Evolutionary conservation across 345 rosid species (phyloP).

Genomic region (Eucalyptus shirleyi): DNA sequence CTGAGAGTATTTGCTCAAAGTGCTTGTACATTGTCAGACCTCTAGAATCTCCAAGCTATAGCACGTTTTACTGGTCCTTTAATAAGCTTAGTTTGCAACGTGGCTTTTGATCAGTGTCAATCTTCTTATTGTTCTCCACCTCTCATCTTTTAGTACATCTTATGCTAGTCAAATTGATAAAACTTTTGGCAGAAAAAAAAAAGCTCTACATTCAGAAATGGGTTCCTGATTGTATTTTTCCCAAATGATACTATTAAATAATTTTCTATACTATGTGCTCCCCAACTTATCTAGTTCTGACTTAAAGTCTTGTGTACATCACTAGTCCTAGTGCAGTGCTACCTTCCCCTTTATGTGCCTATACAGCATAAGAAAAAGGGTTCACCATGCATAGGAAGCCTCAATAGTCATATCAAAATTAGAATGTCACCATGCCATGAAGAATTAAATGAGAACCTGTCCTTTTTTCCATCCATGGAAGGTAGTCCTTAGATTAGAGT

Average conservation of each 20-base stretch:
- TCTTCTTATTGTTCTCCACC: background rate
- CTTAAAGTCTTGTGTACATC: background rate
- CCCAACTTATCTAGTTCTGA: background rate
- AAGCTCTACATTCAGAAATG: background rate
- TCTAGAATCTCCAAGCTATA: background rate
- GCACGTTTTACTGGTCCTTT: background rate
- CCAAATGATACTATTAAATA: background rate
- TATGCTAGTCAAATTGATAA: background rate
- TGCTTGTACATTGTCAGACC: background rate
- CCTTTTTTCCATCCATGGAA: background rate
- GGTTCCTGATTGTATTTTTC: background rate
- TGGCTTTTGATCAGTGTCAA: background rate
- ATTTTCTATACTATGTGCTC: background rate
- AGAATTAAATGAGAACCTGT: background rate
- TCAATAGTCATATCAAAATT: background rate
- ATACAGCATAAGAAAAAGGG: background rate
- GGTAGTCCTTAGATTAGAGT: background rate
- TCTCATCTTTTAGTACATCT: background rate
- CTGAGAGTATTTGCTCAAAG: background rate
- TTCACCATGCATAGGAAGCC: background rate
- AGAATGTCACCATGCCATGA: background rate
- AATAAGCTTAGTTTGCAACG: background rate
- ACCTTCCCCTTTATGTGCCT: background rate
- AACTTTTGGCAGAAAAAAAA: background rate
- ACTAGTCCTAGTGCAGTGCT: background rate